phyloP scores from a whole-genome alignment of 371 early-diverging fungal species.

The Fennellomyces sp. region DNA sequence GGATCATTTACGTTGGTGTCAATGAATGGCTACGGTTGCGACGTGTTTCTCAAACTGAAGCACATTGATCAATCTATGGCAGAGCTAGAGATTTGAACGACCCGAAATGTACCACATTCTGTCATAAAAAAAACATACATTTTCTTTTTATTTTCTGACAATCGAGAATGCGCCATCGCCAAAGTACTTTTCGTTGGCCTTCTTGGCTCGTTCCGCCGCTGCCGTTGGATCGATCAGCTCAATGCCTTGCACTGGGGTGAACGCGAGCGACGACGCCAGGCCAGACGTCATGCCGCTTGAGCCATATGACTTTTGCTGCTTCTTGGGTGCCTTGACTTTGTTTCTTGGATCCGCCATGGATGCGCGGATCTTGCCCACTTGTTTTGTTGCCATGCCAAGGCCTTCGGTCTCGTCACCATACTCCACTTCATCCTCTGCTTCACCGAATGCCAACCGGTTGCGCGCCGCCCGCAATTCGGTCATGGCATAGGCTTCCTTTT shows the following conservation, averaged over 20 bases:
- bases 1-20: constrained; percentile 87
- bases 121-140: background rate
- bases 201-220: constrained; percentile 64
- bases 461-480: constrained; percentile 91
- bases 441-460: constrained; percentile 93
- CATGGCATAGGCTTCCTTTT: constrained; percentile 82
- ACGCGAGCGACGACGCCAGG: constrained; percentile 88
- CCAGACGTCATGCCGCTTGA: constrained; percentile 73
- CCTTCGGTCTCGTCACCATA: constrained; percentile 85
- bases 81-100: constrained; percentile 46
- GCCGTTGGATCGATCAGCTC: constrained; percentile 91
- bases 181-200: constrained; percentile 84
- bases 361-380: constrained; percentile 75
- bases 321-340: constrained; percentile 73
- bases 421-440: constrained; percentile 87
- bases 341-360: constrained; percentile 60
- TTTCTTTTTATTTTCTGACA: constrained; percentile 43
- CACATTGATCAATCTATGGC: constrained; percentile 73
- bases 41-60: constrained; percentile 88
- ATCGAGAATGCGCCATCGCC: constrained; percentile 67
- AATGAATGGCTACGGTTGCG: constrained; percentile 89
- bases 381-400: constrained; percentile 84
- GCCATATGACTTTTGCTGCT: constrained; percentile 36
- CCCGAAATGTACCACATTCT: background rate
- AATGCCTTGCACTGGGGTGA: constrained; percentile 96